phyloP scores from a whole-genome alignment of 2,329 filamentous ascomycete genomes.

The Pseudogymnoascus sp. region DNA sequence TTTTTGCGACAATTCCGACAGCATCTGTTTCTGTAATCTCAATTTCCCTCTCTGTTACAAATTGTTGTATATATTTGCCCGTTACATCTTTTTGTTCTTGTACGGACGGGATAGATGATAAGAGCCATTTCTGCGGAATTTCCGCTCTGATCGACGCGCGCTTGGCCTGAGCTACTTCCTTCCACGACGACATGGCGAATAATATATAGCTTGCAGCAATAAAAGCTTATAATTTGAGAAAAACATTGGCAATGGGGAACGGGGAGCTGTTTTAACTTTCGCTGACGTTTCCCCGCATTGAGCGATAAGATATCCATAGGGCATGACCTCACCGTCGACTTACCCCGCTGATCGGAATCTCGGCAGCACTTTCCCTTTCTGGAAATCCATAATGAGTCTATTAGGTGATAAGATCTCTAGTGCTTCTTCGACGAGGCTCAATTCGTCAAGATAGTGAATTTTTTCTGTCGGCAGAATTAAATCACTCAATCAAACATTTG shows the following conservation, averaged over 20 bases:
- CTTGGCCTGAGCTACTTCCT: conserved; percentile 42
- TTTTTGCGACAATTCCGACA: conserved; percentile 45
- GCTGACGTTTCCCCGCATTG: not conserved
- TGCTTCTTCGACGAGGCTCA: not conserved
- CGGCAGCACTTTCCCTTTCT: not conserved
- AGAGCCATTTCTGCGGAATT: conserved; percentile 49
- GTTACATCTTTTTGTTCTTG: conserved; percentile 49
- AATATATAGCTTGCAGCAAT: not conserved
- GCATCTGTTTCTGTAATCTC: conserved; percentile 54
- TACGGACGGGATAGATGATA: conserved; percentile 38
- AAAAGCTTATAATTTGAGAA: not conserved
- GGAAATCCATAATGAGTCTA: not conserved
- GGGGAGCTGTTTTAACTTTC: not conserved
- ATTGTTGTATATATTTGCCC: conserved; percentile 47
- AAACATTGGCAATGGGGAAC: not conserved
- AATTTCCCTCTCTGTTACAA: conserved; percentile 43
- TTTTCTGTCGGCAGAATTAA: not conserved
- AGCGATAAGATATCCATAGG: conserved; percentile 1
- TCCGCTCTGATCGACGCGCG: conserved; percentile 42
- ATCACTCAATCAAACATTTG: conserved; percentile 60
- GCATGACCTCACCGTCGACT: not conserved
- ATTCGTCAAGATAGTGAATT: not conserved
- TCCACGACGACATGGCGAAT: conserved; percentile 34
- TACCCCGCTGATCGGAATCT: not conserved
- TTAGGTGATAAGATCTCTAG: not conserved